Percentiles rank a stretch among this genome's conserved stretches.
Evolutionary conservation across 2,329 filamentous ascomycete genomes (phyloP).

Genomic region (Phialophora verrucosa): DNA sequence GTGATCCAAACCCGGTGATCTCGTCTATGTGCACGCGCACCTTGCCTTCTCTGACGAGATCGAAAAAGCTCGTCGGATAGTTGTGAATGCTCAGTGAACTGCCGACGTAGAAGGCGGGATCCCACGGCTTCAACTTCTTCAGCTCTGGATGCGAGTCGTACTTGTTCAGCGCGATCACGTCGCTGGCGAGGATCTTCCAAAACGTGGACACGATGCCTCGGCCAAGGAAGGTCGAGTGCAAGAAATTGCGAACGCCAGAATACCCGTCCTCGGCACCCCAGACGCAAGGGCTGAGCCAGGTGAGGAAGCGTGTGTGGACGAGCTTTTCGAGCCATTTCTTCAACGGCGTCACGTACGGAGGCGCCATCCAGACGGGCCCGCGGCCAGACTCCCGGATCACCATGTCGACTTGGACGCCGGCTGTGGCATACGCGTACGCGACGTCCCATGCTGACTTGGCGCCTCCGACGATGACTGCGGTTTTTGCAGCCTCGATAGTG

Average conservation of each 20-base stretch:
- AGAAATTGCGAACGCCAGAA: slow-evolving; percentile 49
- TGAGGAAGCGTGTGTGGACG: slow-evolving; percentile 69
- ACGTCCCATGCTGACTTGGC: slow-evolving; percentile 69
- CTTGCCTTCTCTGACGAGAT: slow-evolving; percentile 59
- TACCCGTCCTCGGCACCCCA: slow-evolving; percentile 65
- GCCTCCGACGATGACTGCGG: slow-evolving; percentile 62
- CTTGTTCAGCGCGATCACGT: slow-evolving; percentile 56
- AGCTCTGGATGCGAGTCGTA: slow-evolving; percentile 54
- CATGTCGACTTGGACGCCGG: slow-evolving; percentile 62
- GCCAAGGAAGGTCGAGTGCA: slow-evolving; percentile 60
- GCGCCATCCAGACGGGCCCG: slow-evolving; percentile 65
- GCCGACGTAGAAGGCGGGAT: slow-evolving; percentile 59
- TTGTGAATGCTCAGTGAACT: slow-evolving; percentile 66
- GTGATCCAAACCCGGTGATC: slow-evolving; percentile 9
- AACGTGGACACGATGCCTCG: slow-evolving; percentile 57
- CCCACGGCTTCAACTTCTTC: slow-evolving; percentile 52
- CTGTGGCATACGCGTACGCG: slow-evolving; percentile 62
- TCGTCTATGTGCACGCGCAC: slow-evolving; percentile 58
- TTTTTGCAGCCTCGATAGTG: slow-evolving; percentile 45
- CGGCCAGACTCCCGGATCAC: slow-evolving; percentile 62
- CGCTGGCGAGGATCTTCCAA: slow-evolving; percentile 58
- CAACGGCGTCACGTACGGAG: slow-evolving; percentile 68
- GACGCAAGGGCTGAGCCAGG: slow-evolving; percentile 76
- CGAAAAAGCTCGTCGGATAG: slow-evolving; percentile 63
- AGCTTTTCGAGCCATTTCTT: slow-evolving; percentile 72